These are phyloP conservation scores for Rubroboletus pulcherrimus DNA, from an alignment of 768 basidiomycete species.

Conservation along the genomic window DNA sequence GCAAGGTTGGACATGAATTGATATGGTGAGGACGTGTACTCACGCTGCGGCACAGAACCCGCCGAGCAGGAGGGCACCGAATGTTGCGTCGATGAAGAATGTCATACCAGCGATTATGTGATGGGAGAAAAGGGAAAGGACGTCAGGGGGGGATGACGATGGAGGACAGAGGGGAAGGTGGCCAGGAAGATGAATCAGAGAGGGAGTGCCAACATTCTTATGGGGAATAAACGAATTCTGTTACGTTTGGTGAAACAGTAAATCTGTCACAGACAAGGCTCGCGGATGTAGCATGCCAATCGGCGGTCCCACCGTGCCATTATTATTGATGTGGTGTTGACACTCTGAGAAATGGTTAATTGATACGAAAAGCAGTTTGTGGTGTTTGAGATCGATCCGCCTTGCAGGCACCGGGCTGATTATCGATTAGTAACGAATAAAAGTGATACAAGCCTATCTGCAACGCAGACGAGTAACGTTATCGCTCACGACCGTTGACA, in stretches of 20 bases:
- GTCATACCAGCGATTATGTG: slow-evolving; percentile 5
- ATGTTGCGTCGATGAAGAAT: slow-evolving; percentile 15
- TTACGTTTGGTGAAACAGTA: neutral
- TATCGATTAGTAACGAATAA: too few species aligned
- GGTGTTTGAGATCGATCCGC: neutral
- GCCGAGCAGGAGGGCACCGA: slow-evolving; percentile 29
- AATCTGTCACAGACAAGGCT: neutral
- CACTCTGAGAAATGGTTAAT: too few species aligned
- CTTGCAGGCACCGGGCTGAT: too few species aligned
- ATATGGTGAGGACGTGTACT: neutral
- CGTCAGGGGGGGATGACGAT: neutral
- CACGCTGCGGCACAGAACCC: slow-evolving; percentile 30
- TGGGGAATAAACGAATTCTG: neutral
- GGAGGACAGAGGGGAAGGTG: neutral
- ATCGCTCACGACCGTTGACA: too few species aligned
- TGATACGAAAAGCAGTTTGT: neutral
- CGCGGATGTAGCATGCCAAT: neutral
- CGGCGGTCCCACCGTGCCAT: neutral
- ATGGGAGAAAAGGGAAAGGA: neutral
- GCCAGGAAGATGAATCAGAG: neutral
- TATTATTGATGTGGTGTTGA: neutral
- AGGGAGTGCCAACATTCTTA: neutral
- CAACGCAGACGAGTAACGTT: too few species aligned
- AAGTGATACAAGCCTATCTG: neutral
- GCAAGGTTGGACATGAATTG: neutral